Conservation (phyloP, 371 early-diverging fungal genomes). For the Mucor sp. region DNA sequence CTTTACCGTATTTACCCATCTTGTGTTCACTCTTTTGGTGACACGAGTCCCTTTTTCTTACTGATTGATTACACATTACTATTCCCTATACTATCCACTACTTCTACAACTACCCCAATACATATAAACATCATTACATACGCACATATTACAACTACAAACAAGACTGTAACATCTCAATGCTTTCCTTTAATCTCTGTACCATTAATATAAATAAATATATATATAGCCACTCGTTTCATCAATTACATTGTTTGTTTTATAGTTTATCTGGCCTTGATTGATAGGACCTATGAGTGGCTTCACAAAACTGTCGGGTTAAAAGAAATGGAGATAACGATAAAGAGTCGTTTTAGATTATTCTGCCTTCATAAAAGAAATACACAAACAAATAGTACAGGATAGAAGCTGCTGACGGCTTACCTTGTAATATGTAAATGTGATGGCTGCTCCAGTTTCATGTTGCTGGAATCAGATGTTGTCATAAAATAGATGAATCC, state of each 20-base stretch:
- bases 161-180: background rate
- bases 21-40: constrained; percentile 3
- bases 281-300: background rate
- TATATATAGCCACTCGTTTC: background rate
- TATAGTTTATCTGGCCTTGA: background rate
- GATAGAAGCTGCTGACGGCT: background rate
- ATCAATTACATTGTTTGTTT: background rate
- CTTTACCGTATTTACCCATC: constrained; percentile 9
- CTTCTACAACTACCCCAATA: background rate
- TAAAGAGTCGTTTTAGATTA: background rate
- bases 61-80: constrained; percentile 1
- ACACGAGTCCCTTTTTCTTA: constrained; percentile 6
- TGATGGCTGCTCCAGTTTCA: background rate
- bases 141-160: background rate
- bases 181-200: background rate
- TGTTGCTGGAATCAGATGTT: background rate
- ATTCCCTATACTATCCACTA: background rate
- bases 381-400: background rate
- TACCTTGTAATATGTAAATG: background rate
- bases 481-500: background rate
- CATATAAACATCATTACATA: background rate
- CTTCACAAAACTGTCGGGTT: background rate
- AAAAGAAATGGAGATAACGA: background rate
- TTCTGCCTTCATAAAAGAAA: background rate
- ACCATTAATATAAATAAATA: background rate